Conservation (phyloP, 2,329 filamentous ascomycete genomes). For the Stromatinia cepivora region DNA sequence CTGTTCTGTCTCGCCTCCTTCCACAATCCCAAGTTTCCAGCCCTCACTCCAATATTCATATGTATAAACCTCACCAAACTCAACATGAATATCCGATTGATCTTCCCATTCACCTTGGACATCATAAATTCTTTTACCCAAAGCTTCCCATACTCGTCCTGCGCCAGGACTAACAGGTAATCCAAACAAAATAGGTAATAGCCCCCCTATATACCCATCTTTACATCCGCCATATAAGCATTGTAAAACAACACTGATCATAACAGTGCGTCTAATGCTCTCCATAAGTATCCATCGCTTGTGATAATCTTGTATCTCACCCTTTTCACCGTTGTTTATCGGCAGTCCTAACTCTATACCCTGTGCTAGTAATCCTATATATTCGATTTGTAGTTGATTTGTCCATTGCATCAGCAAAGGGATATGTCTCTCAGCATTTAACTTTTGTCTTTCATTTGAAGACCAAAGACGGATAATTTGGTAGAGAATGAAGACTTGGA, state of each 20-base stretch:
- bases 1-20: background rate
- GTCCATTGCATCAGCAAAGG: constrained; percentile 36
- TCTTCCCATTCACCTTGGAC: background rate
- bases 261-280: constrained; percentile 39
- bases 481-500: constrained; percentile 38
- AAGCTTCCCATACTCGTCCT: constrained; percentile 9
- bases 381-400: constrained; percentile 25
- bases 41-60: constrained; percentile 1
- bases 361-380: constrained; percentile 4
- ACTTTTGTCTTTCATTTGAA: constrained; percentile 33
- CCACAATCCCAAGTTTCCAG: constrained; percentile 6
- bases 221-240: constrained; percentile 25
- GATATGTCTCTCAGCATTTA: constrained; percentile 35
- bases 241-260: constrained; percentile 30
- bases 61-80: background rate
- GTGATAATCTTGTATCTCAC: constrained; percentile 1
- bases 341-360: background rate
- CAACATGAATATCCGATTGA: background rate
- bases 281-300: constrained; percentile 41
- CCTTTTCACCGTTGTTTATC: background rate
- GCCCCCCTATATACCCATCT: constrained; percentile 26
- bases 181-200: constrained; percentile 22
- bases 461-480: constrained; percentile 40
- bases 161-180: constrained; percentile 25
- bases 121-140: background rate